Percentiles rank a stretch among this genome's conserved stretches.
These are phyloP conservation scores for Penicillium diatomitis DNA, from an alignment of 495 filamentous ascomycete species.

Conservation along the genomic window DNA sequence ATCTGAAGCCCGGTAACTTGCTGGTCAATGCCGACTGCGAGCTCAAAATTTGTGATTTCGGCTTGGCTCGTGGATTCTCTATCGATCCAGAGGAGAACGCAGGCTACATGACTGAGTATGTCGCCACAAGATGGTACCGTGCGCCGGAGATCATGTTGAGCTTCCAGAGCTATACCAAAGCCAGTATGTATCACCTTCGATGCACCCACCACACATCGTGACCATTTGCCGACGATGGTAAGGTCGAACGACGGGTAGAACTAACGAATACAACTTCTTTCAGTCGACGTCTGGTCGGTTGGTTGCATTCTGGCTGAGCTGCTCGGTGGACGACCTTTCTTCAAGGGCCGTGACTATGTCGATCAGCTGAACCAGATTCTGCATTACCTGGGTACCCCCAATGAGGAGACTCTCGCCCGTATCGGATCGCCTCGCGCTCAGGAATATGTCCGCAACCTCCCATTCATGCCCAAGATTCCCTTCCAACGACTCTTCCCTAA, in stretches of 20 bases:
- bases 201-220: too few relatives aligned
- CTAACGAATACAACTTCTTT: too few relatives aligned
- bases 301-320: slow-evolving; percentile 97
- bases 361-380: slow-evolving; percentile 99
- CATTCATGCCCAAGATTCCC: slow-evolving; percentile 85
- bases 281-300: slow-evolving; percentile 98
- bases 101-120: slow-evolving; percentile 99
- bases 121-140: slow-evolving; percentile 97
- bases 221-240: too few relatives aligned
- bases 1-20: slow-evolving; percentile 93
- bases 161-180: slow-evolving; percentile 99
- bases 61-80: slow-evolving; percentile 89
- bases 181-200: slow-evolving; percentile 55
- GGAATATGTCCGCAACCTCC: slow-evolving; percentile 96
- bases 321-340: slow-evolving; percentile 92
- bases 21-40: slow-evolving; percentile 98
- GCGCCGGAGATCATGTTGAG: slow-evolving; percentile 99
- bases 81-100: slow-evolving; percentile 97
- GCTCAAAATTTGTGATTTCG: slow-evolving; percentile 98
- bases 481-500: slow-evolving; percentile 86
- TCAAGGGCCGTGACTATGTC: slow-evolving; percentile 98
- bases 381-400: slow-evolving; percentile 93
- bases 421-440: slow-evolving; percentile 95
- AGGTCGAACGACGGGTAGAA: too few relatives aligned
- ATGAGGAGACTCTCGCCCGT: slow-evolving; percentile 85